These are phyloP conservation scores for Suillus americanus DNA, from an alignment of 768 basidiomycete species.

Conservation along the genomic window DNA sequence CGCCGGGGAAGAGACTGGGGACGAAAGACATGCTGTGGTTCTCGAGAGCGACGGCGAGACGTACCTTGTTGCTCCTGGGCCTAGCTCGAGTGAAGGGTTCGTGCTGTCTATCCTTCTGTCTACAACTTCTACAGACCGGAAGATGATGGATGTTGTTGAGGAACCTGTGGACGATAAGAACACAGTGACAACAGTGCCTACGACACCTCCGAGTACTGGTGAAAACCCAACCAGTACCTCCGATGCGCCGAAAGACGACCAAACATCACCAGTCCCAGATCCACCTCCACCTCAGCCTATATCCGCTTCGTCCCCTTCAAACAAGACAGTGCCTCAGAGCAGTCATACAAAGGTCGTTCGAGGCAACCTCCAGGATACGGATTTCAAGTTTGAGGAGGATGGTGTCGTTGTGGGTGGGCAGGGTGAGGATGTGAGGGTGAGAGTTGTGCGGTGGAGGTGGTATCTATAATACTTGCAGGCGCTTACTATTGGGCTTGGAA, in stretches of 20 bases:
- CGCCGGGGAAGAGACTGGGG: conserved; percentile 10
- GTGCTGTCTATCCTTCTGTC: conserved; percentile 1
- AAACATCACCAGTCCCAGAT: neutral
- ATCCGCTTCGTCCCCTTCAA: neutral
- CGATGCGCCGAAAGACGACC: neutral
- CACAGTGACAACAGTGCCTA: neutral
- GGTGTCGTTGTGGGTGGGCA: conserved; percentile 15
- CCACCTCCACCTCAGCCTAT: neutral
- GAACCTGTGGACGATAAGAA: neutral
- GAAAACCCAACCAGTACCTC: neutral
- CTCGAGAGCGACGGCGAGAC: conserved; percentile 25
- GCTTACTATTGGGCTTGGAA: neutral
- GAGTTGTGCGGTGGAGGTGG: conserved; percentile 31
- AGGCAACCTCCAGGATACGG: conserved; percentile 17
- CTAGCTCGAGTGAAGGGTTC: conserved; percentile 4
- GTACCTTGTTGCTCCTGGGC: conserved; percentile 19
- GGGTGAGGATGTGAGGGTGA: conserved; percentile 14
- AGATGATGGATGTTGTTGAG: neutral
- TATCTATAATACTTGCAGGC: conserved; percentile 3
- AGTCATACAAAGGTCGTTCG: conserved; percentile 12
- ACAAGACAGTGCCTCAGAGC: neutral
- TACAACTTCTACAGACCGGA: neutral
- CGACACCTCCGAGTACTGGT: neutral
- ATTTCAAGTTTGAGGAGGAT: conserved; percentile 25
- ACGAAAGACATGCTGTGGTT: conserved; percentile 18